Conservation (phyloP, 2,329 filamentous ascomycete species). For the Fusarium veterinarium region DNA sequence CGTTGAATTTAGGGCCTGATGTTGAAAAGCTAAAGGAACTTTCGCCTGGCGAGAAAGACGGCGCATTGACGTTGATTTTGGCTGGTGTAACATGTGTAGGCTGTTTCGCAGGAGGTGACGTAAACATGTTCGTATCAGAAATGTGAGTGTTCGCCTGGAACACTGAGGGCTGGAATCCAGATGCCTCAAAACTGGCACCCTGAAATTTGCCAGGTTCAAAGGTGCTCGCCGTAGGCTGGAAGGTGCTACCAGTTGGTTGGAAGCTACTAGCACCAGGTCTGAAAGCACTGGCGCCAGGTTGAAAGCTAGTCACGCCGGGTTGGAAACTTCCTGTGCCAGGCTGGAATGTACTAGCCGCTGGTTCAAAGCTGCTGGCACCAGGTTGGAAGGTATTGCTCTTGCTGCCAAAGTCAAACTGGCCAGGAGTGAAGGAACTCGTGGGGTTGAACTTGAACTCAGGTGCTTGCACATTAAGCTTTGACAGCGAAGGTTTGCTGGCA, state of each 20-base stretch:
- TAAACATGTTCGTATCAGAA: slow-evolving; percentile 31
- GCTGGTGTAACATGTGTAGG: slow-evolving; percentile 43
- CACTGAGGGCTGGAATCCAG: slow-evolving; percentile 57
- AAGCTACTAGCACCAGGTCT: slow-evolving; percentile 49
- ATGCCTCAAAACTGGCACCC: slow-evolving; percentile 16
- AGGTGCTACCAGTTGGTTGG: slow-evolving; percentile 53
- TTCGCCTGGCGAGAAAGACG: slow-evolving; percentile 76
- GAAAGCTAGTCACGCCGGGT: slow-evolving; percentile 12
- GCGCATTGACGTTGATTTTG: slow-evolving; percentile 76
- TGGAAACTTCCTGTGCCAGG: slow-evolving; percentile 14
- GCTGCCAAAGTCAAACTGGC: slow-evolving; percentile 36
- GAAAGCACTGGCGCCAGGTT: slow-evolving; percentile 6
- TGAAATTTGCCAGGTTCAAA: slow-evolving; percentile 28
- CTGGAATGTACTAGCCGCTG: slow-evolving; percentile 39
- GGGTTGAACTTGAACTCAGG: slow-evolving; percentile 87
- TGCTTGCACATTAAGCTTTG: slow-evolving; percentile 88
- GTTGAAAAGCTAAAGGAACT: slow-evolving; percentile 76
- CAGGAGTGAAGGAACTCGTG: slow-evolving; percentile 48
- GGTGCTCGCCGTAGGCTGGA: slow-evolving; percentile 12
- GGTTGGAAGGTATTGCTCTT: slow-evolving; percentile 59
- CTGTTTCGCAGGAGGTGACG: slow-evolving; percentile 29
- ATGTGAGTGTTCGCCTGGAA: slow-evolving; percentile 53
- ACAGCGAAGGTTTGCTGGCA: slow-evolving; percentile 75
- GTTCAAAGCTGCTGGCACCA: slow-evolving; percentile 46
- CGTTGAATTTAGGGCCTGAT: slow-evolving; percentile 75